Percentiles rank a stretch among this genome's conserved stretches.
Conservation (phyloP, 805 yeast genomes). For the Yarrowia divulgata region DNA sequence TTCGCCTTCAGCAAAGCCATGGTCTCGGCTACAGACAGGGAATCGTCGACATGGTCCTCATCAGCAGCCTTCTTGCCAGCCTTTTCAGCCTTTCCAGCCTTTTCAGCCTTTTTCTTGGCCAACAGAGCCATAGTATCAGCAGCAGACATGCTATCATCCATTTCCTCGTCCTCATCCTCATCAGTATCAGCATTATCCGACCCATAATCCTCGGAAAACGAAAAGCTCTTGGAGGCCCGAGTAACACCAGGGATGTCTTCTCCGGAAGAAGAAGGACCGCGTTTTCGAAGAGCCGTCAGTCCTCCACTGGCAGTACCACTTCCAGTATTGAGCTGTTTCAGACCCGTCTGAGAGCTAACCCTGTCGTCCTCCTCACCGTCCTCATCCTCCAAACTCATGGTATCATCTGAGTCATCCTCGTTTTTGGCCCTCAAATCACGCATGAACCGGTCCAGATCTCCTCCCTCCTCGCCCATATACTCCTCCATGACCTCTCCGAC, state of each 20-base stretch:
- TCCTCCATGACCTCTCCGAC: slow-evolving; percentile 13
- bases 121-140: slow-evolving; percentile 52
- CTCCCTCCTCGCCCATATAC: not conserved
- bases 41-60: not conserved
- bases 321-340: not conserved
- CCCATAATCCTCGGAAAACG: slow-evolving; percentile 37
- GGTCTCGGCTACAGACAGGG: slow-evolving; percentile 4
- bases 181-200: slow-evolving; percentile 14
- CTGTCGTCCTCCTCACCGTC: not conserved
- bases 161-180: slow-evolving; percentile 38
- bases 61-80: not conserved
- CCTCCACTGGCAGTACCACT: slow-evolving; percentile 15
- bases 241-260: slow-evolving; percentile 7
- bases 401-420: slow-evolving; percentile 1
- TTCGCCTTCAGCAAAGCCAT: slow-evolving; percentile 25
- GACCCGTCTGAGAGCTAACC: not conserved
- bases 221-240: slow-evolving; percentile 11
- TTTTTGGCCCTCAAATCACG: too few relatives aligned
- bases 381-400: not conserved
- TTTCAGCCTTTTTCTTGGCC: slow-evolving; percentile 40
- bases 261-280: not conserved
- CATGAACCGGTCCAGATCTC: slow-evolving; percentile 5
- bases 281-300: not conserved
- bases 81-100: slow-evolving; percentile 6
- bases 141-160: slow-evolving; percentile 46